Evolutionary conservation across 331 rosid genomes (phyloP).

Genomic region (Saraca asoca): DNA sequence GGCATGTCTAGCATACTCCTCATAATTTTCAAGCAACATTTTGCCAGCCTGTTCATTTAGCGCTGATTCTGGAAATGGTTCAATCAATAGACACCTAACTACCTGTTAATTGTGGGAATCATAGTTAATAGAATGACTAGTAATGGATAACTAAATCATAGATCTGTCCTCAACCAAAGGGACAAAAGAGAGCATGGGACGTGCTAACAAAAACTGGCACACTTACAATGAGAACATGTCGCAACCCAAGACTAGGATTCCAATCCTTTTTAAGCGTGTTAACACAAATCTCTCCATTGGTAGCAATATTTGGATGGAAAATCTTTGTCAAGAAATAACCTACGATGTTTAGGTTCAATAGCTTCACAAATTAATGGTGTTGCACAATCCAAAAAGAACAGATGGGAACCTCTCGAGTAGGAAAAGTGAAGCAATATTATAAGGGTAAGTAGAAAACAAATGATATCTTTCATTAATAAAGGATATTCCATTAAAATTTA

Average conservation of each 20-base stretch:
- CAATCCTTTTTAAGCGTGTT: slow-evolving; percentile 94
- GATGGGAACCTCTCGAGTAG: background rate
- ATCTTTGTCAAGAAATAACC: slow-evolving; percentile 91
- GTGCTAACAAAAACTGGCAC: background rate
- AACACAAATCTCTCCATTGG: slow-evolving; percentile 93
- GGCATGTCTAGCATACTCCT: slow-evolving; percentile 97
- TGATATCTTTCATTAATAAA: background rate
- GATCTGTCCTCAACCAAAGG: slow-evolving; percentile 2
- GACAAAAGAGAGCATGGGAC: background rate
- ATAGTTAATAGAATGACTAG: slow-evolving; percentile 13
- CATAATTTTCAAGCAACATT: slow-evolving; percentile 87
- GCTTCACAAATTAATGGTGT: slow-evolving; percentile 15
- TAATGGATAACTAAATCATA: slow-evolving; percentile 11
- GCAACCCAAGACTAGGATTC: slow-evolving; percentile 93
- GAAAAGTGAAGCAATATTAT: slow-evolving; percentile 15
- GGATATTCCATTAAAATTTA: background rate
- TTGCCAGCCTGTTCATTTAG: slow-evolving; percentile 97
- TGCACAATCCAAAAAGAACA: slow-evolving; percentile 1
- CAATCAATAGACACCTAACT: slow-evolving; percentile 94
- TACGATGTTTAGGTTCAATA: slow-evolving; percentile 38
- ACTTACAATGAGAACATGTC: slow-evolving; percentile 88
- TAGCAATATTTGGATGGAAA: slow-evolving; percentile 92
- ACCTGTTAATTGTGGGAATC: slow-evolving; percentile 56
- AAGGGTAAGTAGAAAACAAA: background rate
- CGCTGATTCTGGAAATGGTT: slow-evolving; percentile 98